phyloP scores from a whole-genome alignment of 2,329 filamentous ascomycete genomes.

The Aureobasidium leucospermi region DNA sequence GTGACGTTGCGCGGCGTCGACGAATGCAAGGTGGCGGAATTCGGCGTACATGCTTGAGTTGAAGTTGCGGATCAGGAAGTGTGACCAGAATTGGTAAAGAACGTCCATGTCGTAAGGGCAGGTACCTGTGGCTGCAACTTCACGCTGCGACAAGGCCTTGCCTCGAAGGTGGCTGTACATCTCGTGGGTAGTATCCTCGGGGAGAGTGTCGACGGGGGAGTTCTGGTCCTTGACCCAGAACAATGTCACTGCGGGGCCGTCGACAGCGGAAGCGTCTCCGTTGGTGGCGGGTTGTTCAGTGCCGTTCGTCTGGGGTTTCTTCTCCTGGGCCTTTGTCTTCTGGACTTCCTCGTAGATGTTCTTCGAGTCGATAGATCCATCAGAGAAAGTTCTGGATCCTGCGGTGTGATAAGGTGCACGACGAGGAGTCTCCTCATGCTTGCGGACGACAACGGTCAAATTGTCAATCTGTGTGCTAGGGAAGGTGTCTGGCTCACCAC shows the following conservation, averaged over 20 bases:
- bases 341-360: constrained; percentile 43
- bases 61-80: constrained; percentile 66
- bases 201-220: constrained; percentile 35
- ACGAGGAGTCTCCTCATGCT: constrained; percentile 19
- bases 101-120: constrained; percentile 55
- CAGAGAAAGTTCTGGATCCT: constrained; percentile 46
- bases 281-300: constrained; percentile 25
- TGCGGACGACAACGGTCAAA: constrained; percentile 47
- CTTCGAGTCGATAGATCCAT: constrained; percentile 49
- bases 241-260: constrained; percentile 22
- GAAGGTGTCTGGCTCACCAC: constrained; percentile 38
- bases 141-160: constrained; percentile 44
- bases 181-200: constrained; percentile 40
- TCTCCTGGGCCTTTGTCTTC: constrained; percentile 32
- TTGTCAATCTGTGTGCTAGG: constrained; percentile 46
- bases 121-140: constrained; percentile 34
- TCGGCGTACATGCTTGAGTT: constrained; percentile 69
- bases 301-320: constrained; percentile 30
- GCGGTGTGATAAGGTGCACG: constrained; percentile 32
- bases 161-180: constrained; percentile 42
- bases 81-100: constrained; percentile 68
- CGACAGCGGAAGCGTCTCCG: constrained; percentile 15
- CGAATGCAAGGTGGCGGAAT: constrained; percentile 59
- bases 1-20: constrained; percentile 50
- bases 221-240: constrained; percentile 47